Evolutionary conservation across 495 filamentous ascomycete species (phyloP).

Genomic region (Lasiosphaeris hirsuta): DNA sequence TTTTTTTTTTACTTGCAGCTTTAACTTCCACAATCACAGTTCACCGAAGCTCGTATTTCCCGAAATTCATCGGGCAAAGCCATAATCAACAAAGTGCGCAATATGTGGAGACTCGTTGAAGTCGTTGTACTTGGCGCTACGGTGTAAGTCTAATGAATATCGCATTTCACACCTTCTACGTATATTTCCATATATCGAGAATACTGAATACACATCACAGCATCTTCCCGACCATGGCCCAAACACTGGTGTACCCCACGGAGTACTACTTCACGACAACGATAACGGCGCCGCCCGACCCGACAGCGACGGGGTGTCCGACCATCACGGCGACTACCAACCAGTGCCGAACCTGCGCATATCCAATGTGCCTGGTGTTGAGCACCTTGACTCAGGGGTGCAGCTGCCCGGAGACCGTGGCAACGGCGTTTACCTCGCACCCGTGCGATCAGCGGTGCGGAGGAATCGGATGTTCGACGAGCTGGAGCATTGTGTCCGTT

Average conservation of each 20-base stretch:
- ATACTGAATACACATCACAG: no score
- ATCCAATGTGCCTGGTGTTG: constrained; percentile 10
- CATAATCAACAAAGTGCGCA: no score
- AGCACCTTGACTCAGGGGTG: constrained; percentile 13
- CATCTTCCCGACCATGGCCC: no score
- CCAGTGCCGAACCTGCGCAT: constrained; percentile 14
- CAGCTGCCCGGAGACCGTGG: constrained; percentile 9
- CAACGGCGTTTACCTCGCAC: constrained; percentile 12
- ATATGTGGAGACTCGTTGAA: no score
- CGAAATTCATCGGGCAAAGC: no score
- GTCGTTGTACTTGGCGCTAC: no score
- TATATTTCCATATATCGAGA: no score
- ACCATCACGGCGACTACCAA: constrained; percentile 15
- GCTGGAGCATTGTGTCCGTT: constrained; percentile 6
- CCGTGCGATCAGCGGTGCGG: constrained; percentile 20
- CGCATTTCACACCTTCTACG: no score
- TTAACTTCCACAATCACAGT: no score
- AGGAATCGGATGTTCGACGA: constrained; percentile 24
- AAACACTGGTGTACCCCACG: neutral
- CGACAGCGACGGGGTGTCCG: constrained; percentile 8
- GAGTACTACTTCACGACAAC: constrained; percentile 4
- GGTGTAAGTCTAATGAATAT: no score
- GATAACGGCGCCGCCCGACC: neutral
- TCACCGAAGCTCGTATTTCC: no score
- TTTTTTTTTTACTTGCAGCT: no score